Evolutionary conservation across 1,284 basidiomycete species (phyloP).

Genomic region (Pisolithus thermaeus): DNA sequence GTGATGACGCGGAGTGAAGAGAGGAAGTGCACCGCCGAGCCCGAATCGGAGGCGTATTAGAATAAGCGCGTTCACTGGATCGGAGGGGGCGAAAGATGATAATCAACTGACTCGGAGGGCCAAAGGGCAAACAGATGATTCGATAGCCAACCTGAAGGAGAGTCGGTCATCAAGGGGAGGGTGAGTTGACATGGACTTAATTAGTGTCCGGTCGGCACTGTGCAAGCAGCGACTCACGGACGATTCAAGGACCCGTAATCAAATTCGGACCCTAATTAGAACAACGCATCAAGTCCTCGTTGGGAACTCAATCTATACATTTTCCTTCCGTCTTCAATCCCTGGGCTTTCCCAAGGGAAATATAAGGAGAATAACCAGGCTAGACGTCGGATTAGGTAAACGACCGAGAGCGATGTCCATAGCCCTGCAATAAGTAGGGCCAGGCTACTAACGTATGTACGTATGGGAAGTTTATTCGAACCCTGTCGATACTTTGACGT

Average conservation of each 20-base stretch:
- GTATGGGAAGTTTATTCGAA: background rate
- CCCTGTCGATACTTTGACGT: background rate
- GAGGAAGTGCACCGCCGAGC: slow-evolving; percentile 23
- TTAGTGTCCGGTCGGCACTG: slow-evolving; percentile 19
- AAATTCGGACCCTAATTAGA: slow-evolving; percentile 1
- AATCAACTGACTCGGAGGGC: slow-evolving; percentile 15
- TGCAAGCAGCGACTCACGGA: slow-evolving; percentile 22
- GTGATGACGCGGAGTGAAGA: slow-evolving; percentile 17
- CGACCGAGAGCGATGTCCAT: slow-evolving; percentile 21
- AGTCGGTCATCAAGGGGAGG: slow-evolving; percentile 17
- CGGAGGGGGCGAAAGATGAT: slow-evolving; percentile 26
- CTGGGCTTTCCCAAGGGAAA: background rate
- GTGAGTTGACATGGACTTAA: slow-evolving; percentile 12
- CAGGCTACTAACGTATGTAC: slow-evolving; percentile 6
- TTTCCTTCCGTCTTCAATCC: background rate
- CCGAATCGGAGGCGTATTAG: slow-evolving; percentile 25
- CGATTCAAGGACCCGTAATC: slow-evolving; percentile 9
- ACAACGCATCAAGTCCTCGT: background rate
- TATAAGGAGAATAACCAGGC: slow-evolving; percentile 4
- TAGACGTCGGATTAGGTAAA: slow-evolving; percentile 26
- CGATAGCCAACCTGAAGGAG: slow-evolving; percentile 8
- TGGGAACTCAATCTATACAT: background rate
- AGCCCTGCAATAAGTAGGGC: background rate
- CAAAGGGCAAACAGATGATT: slow-evolving; percentile 25
- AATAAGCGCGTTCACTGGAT: slow-evolving; percentile 23